Evolutionary conservation across 2,329 filamentous ascomycete genomes (phyloP).

Genomic region (Monilinia vaccinii-corymbosi): DNA sequence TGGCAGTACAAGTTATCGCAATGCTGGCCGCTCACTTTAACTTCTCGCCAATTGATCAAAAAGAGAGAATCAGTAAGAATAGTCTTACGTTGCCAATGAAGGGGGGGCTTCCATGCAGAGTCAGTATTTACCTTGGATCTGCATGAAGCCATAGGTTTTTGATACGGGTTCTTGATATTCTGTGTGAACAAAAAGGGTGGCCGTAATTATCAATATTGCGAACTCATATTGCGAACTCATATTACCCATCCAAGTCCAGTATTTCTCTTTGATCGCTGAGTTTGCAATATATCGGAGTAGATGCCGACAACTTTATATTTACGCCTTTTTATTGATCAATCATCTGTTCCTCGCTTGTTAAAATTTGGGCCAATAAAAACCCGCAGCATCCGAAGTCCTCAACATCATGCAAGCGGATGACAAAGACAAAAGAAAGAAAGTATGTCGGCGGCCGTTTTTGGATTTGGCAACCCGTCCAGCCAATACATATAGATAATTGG

Average conservation of each 20-base stretch:
- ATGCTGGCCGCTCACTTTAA: constrained; percentile 42
- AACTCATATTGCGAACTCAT: background rate
- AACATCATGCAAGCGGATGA: background rate
- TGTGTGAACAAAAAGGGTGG: background rate
- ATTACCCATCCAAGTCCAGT: background rate
- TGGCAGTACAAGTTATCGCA: constrained; percentile 48
- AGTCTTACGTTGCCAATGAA: constrained; percentile 57
- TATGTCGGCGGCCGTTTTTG: background rate
- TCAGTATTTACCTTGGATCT: background rate
- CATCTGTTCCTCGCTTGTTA: background rate
- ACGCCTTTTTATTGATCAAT: background rate
- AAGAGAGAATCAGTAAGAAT: constrained; percentile 46
- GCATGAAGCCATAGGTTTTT: background rate
- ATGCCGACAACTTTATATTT: background rate
- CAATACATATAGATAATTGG: background rate
- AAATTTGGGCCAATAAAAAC: background rate
- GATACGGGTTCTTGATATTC: too few relatives aligned
- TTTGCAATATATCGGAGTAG: background rate
- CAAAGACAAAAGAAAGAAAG: background rate
- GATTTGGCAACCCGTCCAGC: background rate
- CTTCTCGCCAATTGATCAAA: constrained; percentile 35
- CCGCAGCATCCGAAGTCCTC: background rate
- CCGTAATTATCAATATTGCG: background rate
- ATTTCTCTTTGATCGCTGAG: background rate
- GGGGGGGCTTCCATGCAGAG: constrained; percentile 41